Evolutionary conservation across 257 asterid species (phyloP).

Genomic region (Solanum corneliomulleri): DNA sequence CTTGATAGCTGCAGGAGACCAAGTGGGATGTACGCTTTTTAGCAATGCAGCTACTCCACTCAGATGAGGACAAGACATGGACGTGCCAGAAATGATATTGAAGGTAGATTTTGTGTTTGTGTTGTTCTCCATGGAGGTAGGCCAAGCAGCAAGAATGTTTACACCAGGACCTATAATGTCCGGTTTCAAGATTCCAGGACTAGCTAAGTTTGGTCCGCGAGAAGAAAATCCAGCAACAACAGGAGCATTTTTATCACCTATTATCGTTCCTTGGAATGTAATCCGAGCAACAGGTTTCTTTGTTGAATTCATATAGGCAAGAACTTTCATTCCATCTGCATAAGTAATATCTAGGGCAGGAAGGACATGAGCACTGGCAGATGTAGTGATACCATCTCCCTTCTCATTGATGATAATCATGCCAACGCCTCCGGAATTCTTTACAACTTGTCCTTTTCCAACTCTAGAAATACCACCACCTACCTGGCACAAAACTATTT

Average conservation of each 20-base stretch:
- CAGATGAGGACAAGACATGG: constrained; percentile 47
- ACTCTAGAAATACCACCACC: not conserved
- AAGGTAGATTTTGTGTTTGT: constrained; percentile 13
- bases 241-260: constrained; percentile 12
- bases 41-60: constrained; percentile 35
- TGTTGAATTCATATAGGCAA: constrained; percentile 13
- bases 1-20: constrained; percentile 17
- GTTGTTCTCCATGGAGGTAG: constrained; percentile 8
- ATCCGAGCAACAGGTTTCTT: constrained; percentile 2
- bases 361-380: constrained; percentile 13
- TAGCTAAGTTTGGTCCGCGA: constrained; percentile 9
- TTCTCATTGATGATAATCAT: constrained; percentile 13
- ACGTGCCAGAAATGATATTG: constrained; percentile 38
- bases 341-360: constrained; percentile 9
- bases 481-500: constrained; percentile 15
- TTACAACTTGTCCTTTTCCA: constrained; percentile 11
- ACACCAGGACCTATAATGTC: constrained; percentile 26
- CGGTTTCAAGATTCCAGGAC: constrained; percentile 24
- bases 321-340: not conserved
- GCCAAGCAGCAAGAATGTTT: constrained; percentile 24
- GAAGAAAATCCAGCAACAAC: constrained; percentile 15
- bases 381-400: not conserved
- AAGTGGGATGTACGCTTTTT: constrained; percentile 25
- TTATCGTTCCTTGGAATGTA: constrained; percentile 16
- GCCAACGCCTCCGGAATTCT: constrained; percentile 26